Base-by-base conservation (phyloP, 305 asterid genomes). In the Euphrasia arctica region DNA sequence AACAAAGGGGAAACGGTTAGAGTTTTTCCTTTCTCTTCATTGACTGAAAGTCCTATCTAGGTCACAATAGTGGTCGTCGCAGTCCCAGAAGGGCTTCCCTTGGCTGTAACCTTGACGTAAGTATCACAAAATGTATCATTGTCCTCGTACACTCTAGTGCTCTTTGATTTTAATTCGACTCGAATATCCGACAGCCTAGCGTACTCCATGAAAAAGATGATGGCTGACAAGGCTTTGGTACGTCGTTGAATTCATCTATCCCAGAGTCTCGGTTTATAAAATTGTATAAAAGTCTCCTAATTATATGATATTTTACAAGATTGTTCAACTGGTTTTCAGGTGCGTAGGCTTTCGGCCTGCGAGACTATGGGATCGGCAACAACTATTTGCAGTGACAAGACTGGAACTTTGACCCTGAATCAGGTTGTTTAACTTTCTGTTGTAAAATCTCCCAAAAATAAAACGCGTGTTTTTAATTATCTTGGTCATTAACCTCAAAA, bases 291-390 rank as follows among this genome's bases (percentile, higher is more conserved):
- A n/a, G 5, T 58, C 54, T 66, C 59, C 56, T 54, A 31, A 48
- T 57, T 34, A n/a, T 60, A 2, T 45, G 29, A 42, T 61, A 57
- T 61, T 66, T 43, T 45, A n/a, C 47, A 45, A 66, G 71, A 58
- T 50, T 63, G 49, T 71, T 61, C 63, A 72, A 65, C 68, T 72
- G 66, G 52, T 70, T 9, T 75, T 67, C 78, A 91, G 98, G 98
- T 92, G 60, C 95, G 97, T 54, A 90, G 99, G 79, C 98, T 92
- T 82, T 92, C 97, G 47, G 98, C 97, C 70, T 92, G 98, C 75
- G 98, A 92, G 80, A 92, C 96, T 63, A 92, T 92, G 97, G 98
- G 97, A 60, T 92, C 97, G 56, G 98, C 96, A 5, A 92, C 98
- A 58, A 88, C 98, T 72, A 92, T 90, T 71, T 90, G 96, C 79